Percentiles rank a stretch among this genome's conserved stretches.
These are phyloP conservation scores for Dalbergia cultrata DNA, from an alignment of 306 rosid species.

Conservation along the genomic window DNA sequence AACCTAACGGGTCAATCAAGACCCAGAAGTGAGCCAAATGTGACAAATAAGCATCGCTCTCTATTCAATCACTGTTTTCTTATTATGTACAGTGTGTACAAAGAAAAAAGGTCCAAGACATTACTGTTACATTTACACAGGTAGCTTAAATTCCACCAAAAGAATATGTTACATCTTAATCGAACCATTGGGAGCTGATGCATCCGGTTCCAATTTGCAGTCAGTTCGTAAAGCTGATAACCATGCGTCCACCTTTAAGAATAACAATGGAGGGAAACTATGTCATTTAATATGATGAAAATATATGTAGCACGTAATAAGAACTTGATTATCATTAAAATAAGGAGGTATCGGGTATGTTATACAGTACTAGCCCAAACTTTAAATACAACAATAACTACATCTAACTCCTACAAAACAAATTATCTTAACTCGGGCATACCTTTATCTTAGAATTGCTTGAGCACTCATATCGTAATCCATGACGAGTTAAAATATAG, in stretches of 20 bases:
- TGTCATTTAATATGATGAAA: constrained; percentile 10
- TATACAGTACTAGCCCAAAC: background rate
- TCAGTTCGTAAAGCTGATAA: constrained; percentile 62
- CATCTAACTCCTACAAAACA: background rate
- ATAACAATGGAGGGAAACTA: constrained; percentile 11
- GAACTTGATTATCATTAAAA: constrained; percentile 8
- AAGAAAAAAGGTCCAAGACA: background rate
- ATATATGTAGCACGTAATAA: background rate
- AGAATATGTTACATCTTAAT: constrained; percentile 39
- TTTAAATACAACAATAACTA: background rate
- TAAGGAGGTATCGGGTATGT: background rate
- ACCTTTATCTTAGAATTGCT: constrained; percentile 84
- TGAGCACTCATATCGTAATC: constrained; percentile 87
- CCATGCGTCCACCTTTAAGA: constrained; percentile 83
- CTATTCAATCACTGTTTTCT: constrained; percentile 32
- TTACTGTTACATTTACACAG: constrained; percentile 37
- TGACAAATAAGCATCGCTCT: background rate
- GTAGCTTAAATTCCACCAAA: constrained; percentile 38
- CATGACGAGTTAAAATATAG: constrained; percentile 75
- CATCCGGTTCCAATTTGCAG: constrained; percentile 63
- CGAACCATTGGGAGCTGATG: constrained; percentile 46
- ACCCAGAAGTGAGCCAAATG: background rate
- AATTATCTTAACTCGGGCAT: background rate
- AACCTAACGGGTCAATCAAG: background rate
- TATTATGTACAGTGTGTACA: constrained; percentile 35